Base-by-base conservation (phyloP, 2,329 filamentous ascomycete species). In the Pyrenophora seminiperda region DNA sequence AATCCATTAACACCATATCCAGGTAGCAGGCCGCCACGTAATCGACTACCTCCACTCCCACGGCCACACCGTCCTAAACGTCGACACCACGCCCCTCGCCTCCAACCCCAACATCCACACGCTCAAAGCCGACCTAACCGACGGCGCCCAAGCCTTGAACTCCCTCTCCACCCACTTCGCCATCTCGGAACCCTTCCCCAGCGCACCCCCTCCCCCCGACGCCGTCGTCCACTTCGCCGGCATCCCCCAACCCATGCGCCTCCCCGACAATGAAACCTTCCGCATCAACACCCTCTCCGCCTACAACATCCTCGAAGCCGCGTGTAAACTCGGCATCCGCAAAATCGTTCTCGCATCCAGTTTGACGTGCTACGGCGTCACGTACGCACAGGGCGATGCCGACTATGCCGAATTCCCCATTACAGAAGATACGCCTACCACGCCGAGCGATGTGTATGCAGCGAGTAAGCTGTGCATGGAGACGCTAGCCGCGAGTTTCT, bases 251-350 rank as follows among this genome's bases (percentile, higher is more conserved):
- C 83, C 83, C 50, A 79, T 85, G 77, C 75, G 85, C 6, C 79
- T 84, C 0, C 82, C 83, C 0, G 83, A 86, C 62, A 81, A 79
- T 42, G 81, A 84, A 60, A 79, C 76, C 18, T 86, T 84, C 69
- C 74, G 75, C 22, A 64, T 68, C 40, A 69, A 69, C 47, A 67
- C 56, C 10, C 56, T 68, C 41, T 48, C 56, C 32, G 61, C 63
- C 2, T 85, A 84, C 66, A 86, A 86, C 60, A 76, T 86, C 18
- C 77, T 86, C 54, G 83, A 86, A 70, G 79, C 82, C 0, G 82
- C 83, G 0, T 83, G 77, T 58, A 84, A 84, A 56, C 71, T 86
- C 1, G 81, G 82, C 13, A 79, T 86, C 31, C 78, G 78, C 58
- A 86, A 86, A 61, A 80, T 86, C 58, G 75, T 86, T 54, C 77